These are phyloP conservation scores for Dimocarpus longan DNA, from an alignment of 345 rosid genomes.

Conservation along the genomic window DNA sequence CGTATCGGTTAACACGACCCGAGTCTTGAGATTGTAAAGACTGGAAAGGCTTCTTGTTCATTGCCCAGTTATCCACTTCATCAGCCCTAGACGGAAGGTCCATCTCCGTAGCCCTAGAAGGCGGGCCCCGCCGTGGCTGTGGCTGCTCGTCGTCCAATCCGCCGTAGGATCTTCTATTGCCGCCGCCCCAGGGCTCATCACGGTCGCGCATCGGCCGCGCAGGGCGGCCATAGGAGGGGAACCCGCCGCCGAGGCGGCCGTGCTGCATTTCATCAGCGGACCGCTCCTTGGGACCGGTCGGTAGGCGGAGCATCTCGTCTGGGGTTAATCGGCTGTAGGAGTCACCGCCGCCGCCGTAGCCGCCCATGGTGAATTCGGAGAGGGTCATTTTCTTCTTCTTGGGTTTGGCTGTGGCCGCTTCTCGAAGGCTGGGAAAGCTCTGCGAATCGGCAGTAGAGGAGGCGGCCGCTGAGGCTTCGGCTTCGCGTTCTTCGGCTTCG, in stretches of 20 bases:
- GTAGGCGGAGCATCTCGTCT: constrained; percentile 80
- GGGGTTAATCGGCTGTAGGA: constrained; percentile 57
- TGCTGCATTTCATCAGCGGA: constrained; percentile 85
- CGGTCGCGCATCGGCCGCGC: constrained; percentile 51
- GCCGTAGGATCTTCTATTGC: constrained; percentile 63
- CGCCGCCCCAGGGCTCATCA: constrained; percentile 66
- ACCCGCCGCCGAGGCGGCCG: constrained; percentile 84
- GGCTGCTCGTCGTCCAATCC: constrained; percentile 75
- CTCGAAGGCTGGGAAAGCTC: constrained; percentile 83
- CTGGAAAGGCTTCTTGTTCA: constrained; percentile 47
- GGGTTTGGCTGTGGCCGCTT: constrained; percentile 62
- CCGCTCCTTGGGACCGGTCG: constrained; percentile 93
- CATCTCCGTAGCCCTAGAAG: constrained; percentile 79
- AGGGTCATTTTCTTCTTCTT: constrained; percentile 89
- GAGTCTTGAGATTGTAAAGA: constrained; percentile 56
- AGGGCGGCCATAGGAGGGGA: constrained; percentile 60
- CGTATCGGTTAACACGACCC: constrained; percentile 52
- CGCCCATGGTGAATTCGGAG: constrained; percentile 51
- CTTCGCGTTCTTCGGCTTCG: constrained; percentile 59
- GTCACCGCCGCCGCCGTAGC: constrained; percentile 21
- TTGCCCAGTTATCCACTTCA: constrained; percentile 89
- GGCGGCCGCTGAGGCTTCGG: constrained; percentile 38
- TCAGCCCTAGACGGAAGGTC: constrained; percentile 92
- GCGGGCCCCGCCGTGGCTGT: constrained; percentile 44
- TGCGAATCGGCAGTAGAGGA: constrained; percentile 40